Evolutionary conservation across 768 basidiomycete genomes (phyloP).

Genomic region (Suillus fuscotomentosus): DNA sequence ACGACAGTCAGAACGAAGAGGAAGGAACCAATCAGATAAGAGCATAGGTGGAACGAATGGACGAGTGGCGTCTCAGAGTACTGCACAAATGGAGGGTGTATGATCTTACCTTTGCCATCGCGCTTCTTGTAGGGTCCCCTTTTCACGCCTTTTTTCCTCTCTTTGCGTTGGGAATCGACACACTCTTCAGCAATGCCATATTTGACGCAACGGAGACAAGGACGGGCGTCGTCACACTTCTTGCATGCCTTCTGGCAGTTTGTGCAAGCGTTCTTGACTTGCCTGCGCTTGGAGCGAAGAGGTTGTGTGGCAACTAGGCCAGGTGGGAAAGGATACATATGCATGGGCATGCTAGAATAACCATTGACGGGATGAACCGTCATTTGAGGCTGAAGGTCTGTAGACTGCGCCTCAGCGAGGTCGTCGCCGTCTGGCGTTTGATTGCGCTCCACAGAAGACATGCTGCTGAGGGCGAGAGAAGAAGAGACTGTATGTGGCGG

Average conservation of each 20-base stretch:
- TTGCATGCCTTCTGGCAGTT: constrained; percentile 91
- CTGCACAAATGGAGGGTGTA: constrained; percentile 17
- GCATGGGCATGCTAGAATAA: constrained; percentile 57
- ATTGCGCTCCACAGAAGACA: constrained; percentile 40
- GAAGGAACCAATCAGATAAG: constrained; percentile 5
- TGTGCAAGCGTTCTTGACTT: constrained; percentile 91
- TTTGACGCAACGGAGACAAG: constrained; percentile 90
- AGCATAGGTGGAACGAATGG: background rate
- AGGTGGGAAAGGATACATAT: constrained; percentile 68
- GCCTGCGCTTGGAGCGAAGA: constrained; percentile 73
- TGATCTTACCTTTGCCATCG: constrained; percentile 77
- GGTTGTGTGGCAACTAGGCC: constrained; percentile 45
- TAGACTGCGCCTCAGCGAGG: constrained; percentile 30
- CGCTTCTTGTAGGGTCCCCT: constrained; percentile 93
- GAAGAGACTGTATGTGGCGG: constrained; percentile 31
- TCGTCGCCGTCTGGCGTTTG: constrained; percentile 41
- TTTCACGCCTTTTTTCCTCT: constrained; percentile 86
- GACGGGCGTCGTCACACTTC: constrained; percentile 89
- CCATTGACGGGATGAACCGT: constrained; percentile 48
- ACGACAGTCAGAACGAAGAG: constrained; percentile 42
- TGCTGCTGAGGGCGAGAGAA: constrained; percentile 32
- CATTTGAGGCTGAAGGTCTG: constrained; percentile 45
- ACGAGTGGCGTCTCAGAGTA: constrained; percentile 9
- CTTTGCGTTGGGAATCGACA: constrained; percentile 88
- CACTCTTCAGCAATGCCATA: constrained; percentile 88